A percentile compares a stretch with the other conserved stretches of the same genome.
These are phyloP conservation scores for Aspergillus neoniger DNA, from an alignment of 2,329 filamentous ascomycete genomes.

Conservation along the genomic window DNA sequence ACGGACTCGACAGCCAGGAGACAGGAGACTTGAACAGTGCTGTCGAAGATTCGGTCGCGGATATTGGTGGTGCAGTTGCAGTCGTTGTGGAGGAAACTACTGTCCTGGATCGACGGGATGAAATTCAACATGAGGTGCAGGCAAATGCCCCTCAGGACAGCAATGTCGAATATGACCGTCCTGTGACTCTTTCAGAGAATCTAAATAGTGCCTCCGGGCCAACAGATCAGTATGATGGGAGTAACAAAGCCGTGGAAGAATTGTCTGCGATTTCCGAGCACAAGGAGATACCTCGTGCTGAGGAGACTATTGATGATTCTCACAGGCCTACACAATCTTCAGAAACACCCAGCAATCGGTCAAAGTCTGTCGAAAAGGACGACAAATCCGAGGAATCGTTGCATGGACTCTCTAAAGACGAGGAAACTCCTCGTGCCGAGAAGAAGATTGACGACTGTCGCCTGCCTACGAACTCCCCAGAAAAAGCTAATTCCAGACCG, in stretches of 20 bases:
- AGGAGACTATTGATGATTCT: background rate
- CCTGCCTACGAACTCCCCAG: too few species aligned
- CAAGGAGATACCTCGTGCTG: background rate
- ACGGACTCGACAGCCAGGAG: constrained; percentile 42
- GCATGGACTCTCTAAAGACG: too few species aligned
- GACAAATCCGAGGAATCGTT: too few species aligned
- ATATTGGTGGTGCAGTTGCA: background rate
- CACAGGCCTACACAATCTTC: background rate
- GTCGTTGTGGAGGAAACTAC: background rate
- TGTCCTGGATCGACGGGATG: background rate
- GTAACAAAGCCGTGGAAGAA: background rate
- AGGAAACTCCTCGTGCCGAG: too few species aligned
- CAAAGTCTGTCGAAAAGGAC: background rate
- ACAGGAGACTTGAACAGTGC: constrained; percentile 15
- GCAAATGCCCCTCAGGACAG: background rate
- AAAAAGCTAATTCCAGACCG: too few species aligned
- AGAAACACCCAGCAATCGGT: background rate
- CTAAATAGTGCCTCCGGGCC: background rate
- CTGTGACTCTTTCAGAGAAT: background rate
- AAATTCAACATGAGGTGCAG: background rate
- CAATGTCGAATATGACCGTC: background rate
- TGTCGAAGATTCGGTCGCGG: constrained; percentile 18
- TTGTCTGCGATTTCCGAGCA: background rate
- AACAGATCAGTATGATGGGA: background rate
- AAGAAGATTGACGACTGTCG: too few species aligned